Evolutionary conservation across 495 filamentous ascomycete species (phyloP), one percentile per base, ranked within the genome.

Genomic region (Penicillium ochrochloron): DNA sequence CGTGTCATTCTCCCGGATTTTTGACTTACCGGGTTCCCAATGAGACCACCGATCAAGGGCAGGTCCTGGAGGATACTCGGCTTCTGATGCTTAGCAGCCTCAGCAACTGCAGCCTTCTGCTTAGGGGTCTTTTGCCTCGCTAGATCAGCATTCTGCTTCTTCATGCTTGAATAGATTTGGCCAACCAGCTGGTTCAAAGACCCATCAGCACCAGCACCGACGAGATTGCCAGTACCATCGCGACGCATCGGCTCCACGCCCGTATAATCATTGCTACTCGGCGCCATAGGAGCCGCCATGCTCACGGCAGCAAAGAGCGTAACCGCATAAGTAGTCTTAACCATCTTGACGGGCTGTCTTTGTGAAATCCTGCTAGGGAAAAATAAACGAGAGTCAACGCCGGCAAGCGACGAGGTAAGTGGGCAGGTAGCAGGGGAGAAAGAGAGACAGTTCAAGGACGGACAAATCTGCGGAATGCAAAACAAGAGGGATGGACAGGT

Each of bases 251-350:
- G 46, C n/a, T 29, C 54, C 27, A 52, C 33, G 23, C 60, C 27
- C 2, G 53, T 50, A 29, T 21, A 48, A 46, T 62, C 61, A 57
- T 60, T 48, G 41, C 61, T 51, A 23, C 19, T 39, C 29, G 63
- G 64, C 12, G 57, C 33, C 51, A 73, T 11, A 7, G 71, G 71
- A 2, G 66, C 71, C 17, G 71, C 71, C 50, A 73, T 21, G 53
- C 69, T 69, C 62, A 70, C 39, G 21, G 71, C 71, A 12, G 62
- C 67, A 57, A 71, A 71, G 27, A 73, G 65, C 39, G 69, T 68
- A 5, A 73, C 62, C 9, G 66, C 69, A 34, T 72, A 70, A 37
- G 65, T 70, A 42, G 69, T 63, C 65, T 73, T 73, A 11, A 73
- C 71, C 71, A 73, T 72, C 2, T 50, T 73, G 66, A 57, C 34